phyloP scores from a whole-genome alignment of 164 flowering plant genomes.

The Hamamelis virginiana region DNA sequence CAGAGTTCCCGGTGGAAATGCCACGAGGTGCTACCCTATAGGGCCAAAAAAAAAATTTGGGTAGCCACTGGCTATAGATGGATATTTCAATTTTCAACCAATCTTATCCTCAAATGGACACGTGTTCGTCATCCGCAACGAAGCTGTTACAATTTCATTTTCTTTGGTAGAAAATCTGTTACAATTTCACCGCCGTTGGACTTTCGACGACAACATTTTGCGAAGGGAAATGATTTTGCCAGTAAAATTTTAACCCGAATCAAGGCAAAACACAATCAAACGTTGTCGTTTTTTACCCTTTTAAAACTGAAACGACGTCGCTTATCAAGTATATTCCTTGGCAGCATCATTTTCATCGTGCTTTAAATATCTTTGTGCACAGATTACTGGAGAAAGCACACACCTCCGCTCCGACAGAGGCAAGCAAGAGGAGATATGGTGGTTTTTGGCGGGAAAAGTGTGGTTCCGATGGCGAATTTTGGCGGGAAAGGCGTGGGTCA shows the following conservation, averaged over 20 bases:
- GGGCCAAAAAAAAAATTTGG: background rate
- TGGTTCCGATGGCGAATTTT: slow-evolving; percentile 35
- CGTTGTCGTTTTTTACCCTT: no score
- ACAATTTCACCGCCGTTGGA: background rate
- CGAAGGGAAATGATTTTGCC: no score
- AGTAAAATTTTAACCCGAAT: background rate
- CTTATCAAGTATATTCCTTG: background rate
- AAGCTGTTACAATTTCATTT: background rate
- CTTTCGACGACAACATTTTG: no score
- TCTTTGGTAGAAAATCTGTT: no score
- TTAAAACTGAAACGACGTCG: background rate
- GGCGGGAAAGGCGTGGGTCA: slow-evolving; percentile 76
- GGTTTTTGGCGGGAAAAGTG: slow-evolving; percentile 40
- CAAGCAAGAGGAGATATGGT: slow-evolving; percentile 18
- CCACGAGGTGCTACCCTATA: no score
- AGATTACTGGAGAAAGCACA: background rate
- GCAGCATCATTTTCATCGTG: no score
- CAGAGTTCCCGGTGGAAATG: no score
- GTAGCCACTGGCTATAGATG: no score
- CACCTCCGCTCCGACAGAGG: background rate
- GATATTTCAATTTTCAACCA: background rate
- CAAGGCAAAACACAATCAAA: background rate
- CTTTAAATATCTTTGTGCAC: background rate
- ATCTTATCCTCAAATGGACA: background rate
- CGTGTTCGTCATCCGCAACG: background rate